Evolutionary conservation across 306 rosid species (phyloP), one percentile per base, ranked within the genome.

Genomic region (Acmispon strigosus): DNA sequence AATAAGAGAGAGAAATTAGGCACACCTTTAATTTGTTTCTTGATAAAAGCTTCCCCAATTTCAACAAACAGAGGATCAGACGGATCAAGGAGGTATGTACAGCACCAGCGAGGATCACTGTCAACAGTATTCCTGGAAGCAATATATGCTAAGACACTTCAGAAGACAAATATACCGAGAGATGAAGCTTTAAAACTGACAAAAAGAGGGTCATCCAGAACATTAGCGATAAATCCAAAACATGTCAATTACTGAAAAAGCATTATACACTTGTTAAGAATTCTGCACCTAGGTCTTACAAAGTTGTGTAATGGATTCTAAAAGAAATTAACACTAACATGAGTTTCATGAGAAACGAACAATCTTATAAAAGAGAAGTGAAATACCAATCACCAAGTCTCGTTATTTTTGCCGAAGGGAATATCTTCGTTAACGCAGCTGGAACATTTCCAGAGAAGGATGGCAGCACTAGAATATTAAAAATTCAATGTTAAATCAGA

Each of bases 361-460:
- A 64, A 67, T 61, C 68, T 34, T 18, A 44, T 11, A 61, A 47
- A 69, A 73, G 53, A 29, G 54, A 62, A 22, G 27, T 52, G 69
- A 58, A 66, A 41, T 90, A 93, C 98, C 98, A 93, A 73, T 85
- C 89, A 41, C 98, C 97, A 18, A 93, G 96, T 83, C 89, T 90
- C n/a, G 90, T 87, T 81, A 93, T 93, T 76, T 85, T 87, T 50
- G 97, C 98, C 1, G 89, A 84, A 69, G 97, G 97, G 81, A 76
- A 86, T 48, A 81, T 84, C 82, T 83, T 86, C 42, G 53, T 69
- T 88, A 93, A 82, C 45, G 89, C 82, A 51, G 84, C 94, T 42
- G 97, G 98, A 67, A 90, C 92, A 77, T 93, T 93, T 82, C 98
- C 98, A 50, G 98, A 87, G 85, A 93, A 93, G 62, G 98, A 85